Evolutionary conservation across 352 stramenopile species (phyloP).

Genomic region (Phytophthora ramorum): DNA sequence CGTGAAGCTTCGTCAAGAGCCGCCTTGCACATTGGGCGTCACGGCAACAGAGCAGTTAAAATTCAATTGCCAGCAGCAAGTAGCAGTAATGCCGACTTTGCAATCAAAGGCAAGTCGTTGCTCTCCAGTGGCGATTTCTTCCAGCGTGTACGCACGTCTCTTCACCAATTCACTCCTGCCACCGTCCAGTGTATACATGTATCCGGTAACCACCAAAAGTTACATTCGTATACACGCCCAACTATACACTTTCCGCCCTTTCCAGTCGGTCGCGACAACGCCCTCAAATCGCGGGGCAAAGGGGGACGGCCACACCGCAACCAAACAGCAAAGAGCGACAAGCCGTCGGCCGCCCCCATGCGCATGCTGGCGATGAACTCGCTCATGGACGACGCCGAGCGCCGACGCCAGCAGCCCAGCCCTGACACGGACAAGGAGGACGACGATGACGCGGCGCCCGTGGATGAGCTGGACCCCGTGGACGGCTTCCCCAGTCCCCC

Average conservation of each 20-base stretch:
- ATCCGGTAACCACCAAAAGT: too few relatives aligned
- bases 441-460: conserved; percentile 14
- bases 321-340: conserved; percentile 26
- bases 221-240: not conserved
- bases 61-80: too few relatives aligned
- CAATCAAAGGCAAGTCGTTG: too few relatives aligned
- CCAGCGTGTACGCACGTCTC: too few relatives aligned
- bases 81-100: too few relatives aligned
- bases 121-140: too few relatives aligned
- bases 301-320: conserved; percentile 3
- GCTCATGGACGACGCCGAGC: conserved; percentile 31
- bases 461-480: conserved; percentile 34
- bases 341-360: conserved; percentile 5
- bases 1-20: not conserved
- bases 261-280: conserved; percentile 10
- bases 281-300: not conserved
- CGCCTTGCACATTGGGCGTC: too few relatives aligned
- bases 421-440: conserved; percentile 16
- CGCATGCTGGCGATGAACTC: conserved; percentile 42
- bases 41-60: too few relatives aligned
- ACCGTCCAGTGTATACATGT: not conserved
- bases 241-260: not conserved
- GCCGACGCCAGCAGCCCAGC: conserved; percentile 10
- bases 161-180: too few relatives aligned
- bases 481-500: conserved; percentile 34